A percentile compares a stretch with the other conserved stretches of the same genome.
Conservation (phyloP, 345 rosid species). For the Gossypium bickii region DNA sequence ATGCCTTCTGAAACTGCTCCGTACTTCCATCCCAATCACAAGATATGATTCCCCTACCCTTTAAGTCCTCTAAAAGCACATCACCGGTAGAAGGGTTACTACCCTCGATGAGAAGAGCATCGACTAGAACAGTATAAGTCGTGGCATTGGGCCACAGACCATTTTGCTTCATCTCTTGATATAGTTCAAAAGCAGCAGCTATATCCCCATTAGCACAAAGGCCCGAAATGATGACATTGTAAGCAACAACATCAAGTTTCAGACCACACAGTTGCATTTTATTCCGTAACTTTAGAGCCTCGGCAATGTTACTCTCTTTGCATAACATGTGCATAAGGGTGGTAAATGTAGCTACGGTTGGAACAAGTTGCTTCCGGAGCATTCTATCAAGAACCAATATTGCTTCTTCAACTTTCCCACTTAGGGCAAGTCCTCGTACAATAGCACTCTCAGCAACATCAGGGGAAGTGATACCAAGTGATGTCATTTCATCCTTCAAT, state of each 20-base stretch:
- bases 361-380: slow-evolving; percentile 51
- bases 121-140: slow-evolving; percentile 53
- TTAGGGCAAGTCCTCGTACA: slow-evolving; percentile 78
- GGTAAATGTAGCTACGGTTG: slow-evolving; percentile 74
- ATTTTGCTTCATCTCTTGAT: slow-evolving; percentile 67
- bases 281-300: slow-evolving; percentile 52
- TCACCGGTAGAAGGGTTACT: slow-evolving; percentile 27
- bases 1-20: slow-evolving; percentile 21
- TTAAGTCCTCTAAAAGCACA: slow-evolving; percentile 55
- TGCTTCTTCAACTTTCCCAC: slow-evolving; percentile 79
- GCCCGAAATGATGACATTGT: slow-evolving; percentile 74
- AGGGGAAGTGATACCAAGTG: slow-evolving; percentile 32
- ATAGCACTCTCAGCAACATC: slow-evolving; percentile 82
- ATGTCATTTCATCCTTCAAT: slow-evolving; percentile 68
- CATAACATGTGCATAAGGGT: slow-evolving; percentile 65
- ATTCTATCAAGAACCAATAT: slow-evolving; percentile 49
- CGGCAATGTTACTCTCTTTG: slow-evolving; percentile 41
- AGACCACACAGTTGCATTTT: slow-evolving; percentile 50
- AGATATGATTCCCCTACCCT: slow-evolving; percentile 49
- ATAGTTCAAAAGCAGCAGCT: slow-evolving; percentile 48
- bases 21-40: slow-evolving; percentile 31
- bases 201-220: slow-evolving; percentile 53
- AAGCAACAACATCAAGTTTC: slow-evolving; percentile 61
- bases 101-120: slow-evolving; percentile 36
- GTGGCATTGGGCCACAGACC: slow-evolving; percentile 63